Evolutionary conservation across 495 filamentous ascomycete genomes (phyloP), one percentile per base, ranked within the genome.

Genomic region (Parathielavia appendiculata): DNA sequence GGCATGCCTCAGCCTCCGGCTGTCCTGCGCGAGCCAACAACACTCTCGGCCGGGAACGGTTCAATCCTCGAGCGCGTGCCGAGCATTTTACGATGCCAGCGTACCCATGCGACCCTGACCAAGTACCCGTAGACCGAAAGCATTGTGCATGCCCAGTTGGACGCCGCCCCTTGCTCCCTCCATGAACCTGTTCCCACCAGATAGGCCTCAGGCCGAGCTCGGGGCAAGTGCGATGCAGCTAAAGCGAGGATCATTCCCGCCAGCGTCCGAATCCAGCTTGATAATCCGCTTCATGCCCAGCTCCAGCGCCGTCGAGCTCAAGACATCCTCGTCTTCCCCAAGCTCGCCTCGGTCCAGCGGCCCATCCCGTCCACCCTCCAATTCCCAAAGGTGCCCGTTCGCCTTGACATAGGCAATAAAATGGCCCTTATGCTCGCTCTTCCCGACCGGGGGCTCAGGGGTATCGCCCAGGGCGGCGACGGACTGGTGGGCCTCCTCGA

Each of bases 391-490:
- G 61, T 79, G 79, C n/a, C 84, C 83, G 67, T 86, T 81, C 1
- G 58, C 75, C 71, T 85, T 88, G 14, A 91, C 85, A 71, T 91
- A 92, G 8, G 82, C 82, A 56, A 93, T 84, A 68, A 89, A 92
- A 67, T 93, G 75, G 34, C 83, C 82, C 13, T 79, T 64, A 19
- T 58, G 58, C 54, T 73, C 73, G 49, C 73, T 77, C 58, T 76
- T 77, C 4, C 47, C 63, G 17, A 76, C 74, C 57, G 65, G 51
- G 36, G 86, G 87, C 26, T 83, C 79, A 8, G 58, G 68, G 1
- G 85, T 86, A 71, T 91, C 87, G 0, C 90, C 91, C 61, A 83
- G 53, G 26, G 63, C 72, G 6, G 85, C 90, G 19, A 83, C 88
- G 54, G 81, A 76, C 52, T 80, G 78, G 70, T 92, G 88, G 8